Percentiles rank a stretch among this genome's conserved stretches.
phyloP scores from a whole-genome alignment of 352 stramenopile genomes.

The Phytopythium cucurbitacearum region DNA sequence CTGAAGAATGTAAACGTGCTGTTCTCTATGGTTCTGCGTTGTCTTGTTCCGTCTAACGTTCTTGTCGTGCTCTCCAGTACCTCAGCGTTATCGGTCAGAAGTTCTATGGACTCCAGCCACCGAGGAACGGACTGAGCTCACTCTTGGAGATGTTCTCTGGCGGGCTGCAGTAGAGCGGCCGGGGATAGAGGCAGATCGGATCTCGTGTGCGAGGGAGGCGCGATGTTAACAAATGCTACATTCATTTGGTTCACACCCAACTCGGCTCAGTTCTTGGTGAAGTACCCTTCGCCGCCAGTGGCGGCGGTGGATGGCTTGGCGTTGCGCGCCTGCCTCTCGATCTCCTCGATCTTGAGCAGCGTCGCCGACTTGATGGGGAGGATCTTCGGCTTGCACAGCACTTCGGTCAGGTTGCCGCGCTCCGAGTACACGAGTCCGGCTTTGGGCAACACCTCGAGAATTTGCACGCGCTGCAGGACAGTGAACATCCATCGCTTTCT shows the following conservation, averaged over 20 bases:
- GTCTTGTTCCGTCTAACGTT: background rate
- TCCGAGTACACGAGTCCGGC: constrained; percentile 88
- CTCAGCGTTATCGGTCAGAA: constrained; percentile 81
- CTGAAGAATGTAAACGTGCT: constrained; percentile 68
- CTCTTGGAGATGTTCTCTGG: constrained; percentile 82
- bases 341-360: constrained; percentile 81
- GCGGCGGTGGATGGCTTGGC: constrained; percentile 18
- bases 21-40: background rate
- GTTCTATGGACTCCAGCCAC: constrained; percentile 83
- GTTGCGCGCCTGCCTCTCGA: constrained; percentile 66
- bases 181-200: constrained; percentile 6
- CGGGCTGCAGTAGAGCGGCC: constrained; percentile 48
- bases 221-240: no score
- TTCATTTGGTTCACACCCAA: constrained; percentile 1
- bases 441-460: constrained; percentile 85
- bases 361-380: constrained; percentile 87
- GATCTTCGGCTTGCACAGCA: constrained; percentile 89
- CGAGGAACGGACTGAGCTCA: constrained; percentile 72
- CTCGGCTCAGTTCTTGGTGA: constrained; percentile 5
- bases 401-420: constrained; percentile 75
- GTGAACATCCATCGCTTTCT: background rate
- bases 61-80: constrained; percentile 40
- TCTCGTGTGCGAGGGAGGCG: no score
- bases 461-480: constrained; percentile 48
- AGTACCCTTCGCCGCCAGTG: constrained; percentile 12